These are phyloP conservation scores for Pharus latifolius DNA, from an alignment of 176 grass and related monocot species.

Conservation along the genomic window DNA sequence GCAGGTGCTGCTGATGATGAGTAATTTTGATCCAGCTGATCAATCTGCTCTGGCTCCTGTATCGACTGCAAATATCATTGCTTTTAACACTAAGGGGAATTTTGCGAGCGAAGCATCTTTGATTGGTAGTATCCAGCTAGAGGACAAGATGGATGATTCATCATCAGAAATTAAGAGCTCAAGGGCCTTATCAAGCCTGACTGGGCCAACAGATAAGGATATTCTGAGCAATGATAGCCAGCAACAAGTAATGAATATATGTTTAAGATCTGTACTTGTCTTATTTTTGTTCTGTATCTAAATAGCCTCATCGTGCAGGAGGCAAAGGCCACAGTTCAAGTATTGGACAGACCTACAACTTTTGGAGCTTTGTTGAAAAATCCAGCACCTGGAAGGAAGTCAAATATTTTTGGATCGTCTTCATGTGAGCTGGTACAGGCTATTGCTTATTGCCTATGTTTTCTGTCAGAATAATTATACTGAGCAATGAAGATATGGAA, in stretches of 20 bases:
- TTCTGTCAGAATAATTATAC: not conserved
- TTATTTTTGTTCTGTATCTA: not conserved
- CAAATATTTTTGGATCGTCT: slow-evolving; percentile 9
- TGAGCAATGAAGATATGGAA: not conserved
- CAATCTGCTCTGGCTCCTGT: slow-evolving; percentile 2
- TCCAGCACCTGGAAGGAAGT: slow-evolving; percentile 30
- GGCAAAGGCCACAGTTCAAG: slow-evolving; percentile 31
- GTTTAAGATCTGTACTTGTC: not conserved
- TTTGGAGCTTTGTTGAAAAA: slow-evolving; percentile 50
- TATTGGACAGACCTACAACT: slow-evolving; percentile 29
- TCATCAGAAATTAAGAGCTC: slow-evolving; percentile 12
- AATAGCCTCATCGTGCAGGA: not conserved
- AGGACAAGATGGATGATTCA: slow-evolving; percentile 13
- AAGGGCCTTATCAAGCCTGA: not conserved
- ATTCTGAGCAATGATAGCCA: slow-evolving; percentile 22
- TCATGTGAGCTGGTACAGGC: slow-evolving; percentile 35
- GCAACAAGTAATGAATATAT: slow-evolving; percentile 17
- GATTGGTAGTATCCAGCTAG: not conserved
- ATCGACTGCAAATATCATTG: slow-evolving; percentile 21
- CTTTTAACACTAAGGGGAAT: not conserved
- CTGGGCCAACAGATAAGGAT: slow-evolving; percentile 26
- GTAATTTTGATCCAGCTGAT: not conserved
- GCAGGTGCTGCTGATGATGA: slow-evolving; percentile 29
- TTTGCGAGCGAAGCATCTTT: not conserved
- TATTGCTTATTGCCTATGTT: not conserved